Percentiles rank a stretch among this genome's conserved stretches.
phyloP scores from a whole-genome alignment of 2,329 filamentous ascomycete species.

The Fusarium duplospermum region DNA sequence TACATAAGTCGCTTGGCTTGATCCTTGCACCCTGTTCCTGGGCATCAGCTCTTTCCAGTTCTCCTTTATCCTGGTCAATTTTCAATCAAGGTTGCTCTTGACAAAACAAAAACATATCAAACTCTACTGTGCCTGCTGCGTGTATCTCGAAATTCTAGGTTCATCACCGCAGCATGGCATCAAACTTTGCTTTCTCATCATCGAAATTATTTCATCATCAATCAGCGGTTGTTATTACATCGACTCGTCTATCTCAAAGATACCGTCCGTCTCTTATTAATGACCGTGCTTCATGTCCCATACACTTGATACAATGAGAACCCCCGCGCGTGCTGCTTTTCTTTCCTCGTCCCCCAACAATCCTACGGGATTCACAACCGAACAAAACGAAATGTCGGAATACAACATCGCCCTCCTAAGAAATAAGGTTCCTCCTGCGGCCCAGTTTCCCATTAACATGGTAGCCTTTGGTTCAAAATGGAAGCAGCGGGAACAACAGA shows the following conservation, averaged over 20 bases:
- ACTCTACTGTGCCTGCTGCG: neutral
- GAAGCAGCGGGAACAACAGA: neutral
- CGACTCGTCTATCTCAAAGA: neutral
- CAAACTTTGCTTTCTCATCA: neutral
- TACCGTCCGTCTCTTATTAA: neutral
- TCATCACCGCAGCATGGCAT: neutral
- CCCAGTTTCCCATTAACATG: neutral
- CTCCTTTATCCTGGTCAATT: neutral
- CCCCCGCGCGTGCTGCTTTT: neutral
- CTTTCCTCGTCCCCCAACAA: neutral
- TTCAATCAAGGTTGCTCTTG: neutral
- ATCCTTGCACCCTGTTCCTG: conserved; percentile 9
- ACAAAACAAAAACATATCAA: neutral
- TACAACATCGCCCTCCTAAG: neutral
- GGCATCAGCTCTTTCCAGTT: neutral
- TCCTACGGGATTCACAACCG: neutral
- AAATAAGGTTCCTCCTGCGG: neutral
- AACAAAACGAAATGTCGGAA: neutral
- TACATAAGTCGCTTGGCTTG: conserved; percentile 22
- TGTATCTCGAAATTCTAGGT: neutral
- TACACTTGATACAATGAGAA: neutral
- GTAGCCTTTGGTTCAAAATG: neutral
- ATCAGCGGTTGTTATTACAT: neutral
- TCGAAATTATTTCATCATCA: neutral
- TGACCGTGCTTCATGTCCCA: neutral